Percentiles rank a stretch among this genome's conserved stretches.
phyloP scores from a whole-genome alignment of 208 protist species.

The Naegleria gruberi region DNA sequence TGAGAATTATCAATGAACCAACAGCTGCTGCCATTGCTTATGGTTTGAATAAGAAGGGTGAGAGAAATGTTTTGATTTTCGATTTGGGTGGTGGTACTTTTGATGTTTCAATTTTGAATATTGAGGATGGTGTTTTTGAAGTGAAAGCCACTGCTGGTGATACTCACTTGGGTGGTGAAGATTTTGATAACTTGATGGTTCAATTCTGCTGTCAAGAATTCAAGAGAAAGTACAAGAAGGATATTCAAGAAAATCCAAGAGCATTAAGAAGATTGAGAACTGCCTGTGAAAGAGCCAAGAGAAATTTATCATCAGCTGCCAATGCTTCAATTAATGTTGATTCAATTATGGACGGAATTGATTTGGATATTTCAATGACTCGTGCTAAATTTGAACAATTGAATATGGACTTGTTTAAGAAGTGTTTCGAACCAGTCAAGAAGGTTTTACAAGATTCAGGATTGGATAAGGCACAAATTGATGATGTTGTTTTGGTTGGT shows the following conservation, averaged over 20 bases:
- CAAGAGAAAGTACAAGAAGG: constrained; percentile 62
- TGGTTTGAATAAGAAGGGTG: constrained; percentile 73
- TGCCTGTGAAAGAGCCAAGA: constrained; percentile 85
- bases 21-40: constrained; percentile 87
- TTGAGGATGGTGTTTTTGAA: constrained; percentile 98
- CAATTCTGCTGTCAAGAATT: constrained; percentile 93
- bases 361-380: constrained; percentile 88
- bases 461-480: constrained; percentile 62
- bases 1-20: constrained; percentile 87
- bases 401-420: constrained; percentile 61
- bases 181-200: constrained; percentile 94
- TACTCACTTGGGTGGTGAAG: constrained; percentile 98
- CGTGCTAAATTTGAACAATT: constrained; percentile 95
- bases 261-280: constrained; percentile 52
- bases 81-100: constrained; percentile 86
- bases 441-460: constrained; percentile 71
- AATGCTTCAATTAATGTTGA: constrained; percentile 88
- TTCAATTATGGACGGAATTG: constrained; percentile 84
- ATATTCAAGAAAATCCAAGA: constrained; percentile 46
- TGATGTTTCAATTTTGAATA: constrained; percentile 82
- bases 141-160: constrained; percentile 97
- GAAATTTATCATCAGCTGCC: constrained; percentile 78
- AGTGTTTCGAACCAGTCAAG: constrained; percentile 62
- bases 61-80: constrained; percentile 63
- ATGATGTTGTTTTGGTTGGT: constrained; percentile 86